Conservation (phyloP, 192 early-diverging fungal genomes). For the Coemansia sp. region DNA sequence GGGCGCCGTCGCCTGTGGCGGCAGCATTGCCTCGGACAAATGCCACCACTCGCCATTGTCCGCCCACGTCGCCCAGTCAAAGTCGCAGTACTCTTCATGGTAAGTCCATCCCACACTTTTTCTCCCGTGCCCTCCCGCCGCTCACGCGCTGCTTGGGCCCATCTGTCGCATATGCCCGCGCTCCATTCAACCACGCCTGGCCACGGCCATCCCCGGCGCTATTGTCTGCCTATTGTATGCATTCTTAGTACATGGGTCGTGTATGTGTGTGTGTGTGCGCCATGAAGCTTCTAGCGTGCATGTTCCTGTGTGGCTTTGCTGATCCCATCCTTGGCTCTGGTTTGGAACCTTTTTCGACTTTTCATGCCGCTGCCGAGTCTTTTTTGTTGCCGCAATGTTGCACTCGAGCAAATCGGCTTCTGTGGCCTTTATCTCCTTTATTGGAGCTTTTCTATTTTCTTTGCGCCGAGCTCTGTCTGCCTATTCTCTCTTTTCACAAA, state of each 20-base stretch:
- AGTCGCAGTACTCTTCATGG: constrained; percentile 37
- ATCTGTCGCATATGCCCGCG: too few species aligned
- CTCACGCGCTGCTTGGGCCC: too few species aligned
- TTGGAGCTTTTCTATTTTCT: background rate
- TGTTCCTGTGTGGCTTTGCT: constrained; percentile 1
- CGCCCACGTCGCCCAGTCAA: constrained; percentile 47
- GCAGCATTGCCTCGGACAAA: constrained; percentile 6
- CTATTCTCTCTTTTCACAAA: too few species aligned
- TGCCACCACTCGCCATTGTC: constrained; percentile 23
- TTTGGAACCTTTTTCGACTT: too few species aligned
- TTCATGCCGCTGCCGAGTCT: too few species aligned
- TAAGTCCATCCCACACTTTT: constrained; percentile 16
- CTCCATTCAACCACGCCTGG: too few species aligned
- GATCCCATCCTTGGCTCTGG: background rate
- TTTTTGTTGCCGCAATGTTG: too few species aligned
- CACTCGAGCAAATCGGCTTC: too few species aligned
- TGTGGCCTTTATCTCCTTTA: background rate
- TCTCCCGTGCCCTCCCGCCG: too few species aligned
- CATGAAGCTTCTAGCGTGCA: too few species aligned
- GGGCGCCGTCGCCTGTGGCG: constrained; percentile 1
- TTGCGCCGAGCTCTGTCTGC: too few species aligned
- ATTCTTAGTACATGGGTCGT: background rate
- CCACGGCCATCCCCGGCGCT: background rate
- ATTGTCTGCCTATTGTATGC: background rate
- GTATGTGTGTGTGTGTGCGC: background rate